Evolutionary conservation across 345 rosid genomes (phyloP), one percentile per base, ranked within the genome.

Genomic region (Gossypium sturtianum): DNA sequence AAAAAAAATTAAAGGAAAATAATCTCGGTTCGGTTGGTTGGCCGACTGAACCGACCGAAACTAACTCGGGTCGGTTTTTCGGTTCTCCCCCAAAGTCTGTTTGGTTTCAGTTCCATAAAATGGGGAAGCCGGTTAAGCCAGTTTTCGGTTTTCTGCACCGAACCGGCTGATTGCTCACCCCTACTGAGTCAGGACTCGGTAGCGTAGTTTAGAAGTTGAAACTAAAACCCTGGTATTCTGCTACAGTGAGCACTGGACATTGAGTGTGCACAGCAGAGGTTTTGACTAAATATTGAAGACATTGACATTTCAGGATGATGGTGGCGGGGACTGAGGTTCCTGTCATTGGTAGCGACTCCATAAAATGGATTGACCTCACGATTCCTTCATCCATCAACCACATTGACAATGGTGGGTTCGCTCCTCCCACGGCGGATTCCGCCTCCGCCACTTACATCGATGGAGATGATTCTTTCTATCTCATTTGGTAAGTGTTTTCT

Each of bases 281-380:
- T 52, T 27, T 52, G 7, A 48, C 43, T 47, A n/a, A 59, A 59
- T 23, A 3, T 59, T 1, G 17, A 59, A 59, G 41, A 9, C 27
- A 22, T 20, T 49, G 58, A 68, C 27, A 51, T 16, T 9, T 3
- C 13, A 61, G 9, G 49, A 73, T 73, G 71, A 52, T 38, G 59
- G n/a, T 69, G 58, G 83, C 74, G 47, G 97, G 99, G 27, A 79
- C 80, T 82, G 98, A 93, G 62, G 94, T 95, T 66, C 97, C 96
- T 20, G 74, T 90, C 62, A 67, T 78, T 51, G 89, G 94, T 77
- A 84, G 85, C 78, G 94, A 88, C 72, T 82, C 87, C 74, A 70
- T 93, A 78, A 86, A 81, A 60, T 93, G 94, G 94, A 62, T 86
- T 41, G 88, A 88, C n/a, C 72, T 93, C 62, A 71, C 89, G 13